Evolutionary conservation across 352 stramenopile species (phyloP).

Genomic region (Phytopythium helicoides): DNA sequence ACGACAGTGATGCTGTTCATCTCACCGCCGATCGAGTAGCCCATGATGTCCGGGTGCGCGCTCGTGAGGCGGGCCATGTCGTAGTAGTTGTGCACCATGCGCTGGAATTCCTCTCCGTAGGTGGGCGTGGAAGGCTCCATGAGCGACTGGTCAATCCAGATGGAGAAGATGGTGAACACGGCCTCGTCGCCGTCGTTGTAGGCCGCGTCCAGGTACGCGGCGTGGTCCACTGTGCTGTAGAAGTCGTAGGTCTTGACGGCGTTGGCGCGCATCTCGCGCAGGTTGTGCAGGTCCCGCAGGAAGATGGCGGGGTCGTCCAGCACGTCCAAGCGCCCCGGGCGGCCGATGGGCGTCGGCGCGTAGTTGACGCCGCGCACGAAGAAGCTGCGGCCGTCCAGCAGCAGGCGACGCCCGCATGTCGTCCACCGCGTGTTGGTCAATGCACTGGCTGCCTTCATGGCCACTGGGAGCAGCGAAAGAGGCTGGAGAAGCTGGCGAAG

Average conservation of each 20-base stretch:
- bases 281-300: slow-evolving; percentile 56
- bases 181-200: slow-evolving; percentile 54
- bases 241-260: slow-evolving; percentile 76
- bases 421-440: slow-evolving; percentile 53
- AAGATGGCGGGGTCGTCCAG: slow-evolving; percentile 51
- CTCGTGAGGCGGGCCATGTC: slow-evolving; percentile 57
- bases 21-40: slow-evolving; percentile 72
- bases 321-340: slow-evolving; percentile 50
- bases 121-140: slow-evolving; percentile 36
- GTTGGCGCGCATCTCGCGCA: slow-evolving; percentile 74
- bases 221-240: slow-evolving; percentile 47
- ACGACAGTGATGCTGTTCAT: slow-evolving; percentile 72
- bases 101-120: slow-evolving; percentile 34
- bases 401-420: slow-evolving; percentile 57
- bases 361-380: slow-evolving; percentile 79
- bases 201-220: slow-evolving; percentile 52
- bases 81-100: slow-evolving; percentile 52
- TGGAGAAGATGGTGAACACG: slow-evolving; percentile 70
- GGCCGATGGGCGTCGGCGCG: slow-evolving; percentile 59
- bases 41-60: slow-evolving; percentile 51
- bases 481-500: background rate
- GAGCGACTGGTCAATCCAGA: slow-evolving; percentile 65
- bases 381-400: slow-evolving; percentile 53
- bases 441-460: background rate
- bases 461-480: background rate